Base-by-base conservation (phyloP, 2,329 filamentous ascomycete genomes). In the Anisogramma anomala region DNA sequence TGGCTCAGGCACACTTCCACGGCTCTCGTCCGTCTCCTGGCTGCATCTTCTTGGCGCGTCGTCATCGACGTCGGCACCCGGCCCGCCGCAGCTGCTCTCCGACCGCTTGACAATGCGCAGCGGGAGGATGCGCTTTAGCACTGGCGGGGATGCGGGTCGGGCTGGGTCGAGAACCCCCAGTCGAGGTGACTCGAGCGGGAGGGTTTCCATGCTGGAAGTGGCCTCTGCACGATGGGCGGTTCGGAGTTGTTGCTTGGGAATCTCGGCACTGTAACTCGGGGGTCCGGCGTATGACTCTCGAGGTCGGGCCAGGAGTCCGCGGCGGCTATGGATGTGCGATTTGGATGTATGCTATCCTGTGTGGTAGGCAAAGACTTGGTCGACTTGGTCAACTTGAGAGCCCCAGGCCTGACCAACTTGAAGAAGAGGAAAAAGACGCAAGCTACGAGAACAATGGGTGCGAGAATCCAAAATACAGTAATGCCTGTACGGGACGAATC, bases 61-160 rank as follows among this genome's bases (percentile, higher is more conserved):
- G 3, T 39, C 38, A 3, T 44, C 41, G 11, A 23, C 3, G 10
- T 27, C 31, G 17, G 20, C 30, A 7, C n/a, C 8, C 4, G 18
- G 6, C 18, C 11, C 8, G 7, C 30, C 31, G 20, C 36, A 22
- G 49, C 52, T 41, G 50, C 48, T 51, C 48, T 49, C 56, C 10
- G 39, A 43, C 41, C 58, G 57, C 52, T 72, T 76, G 51, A 66
- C 53, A 51, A 76, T 69, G 30, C 67, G 65, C 25, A 75, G 53
- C 9, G 73, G 72, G 23, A 60, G 60, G 14, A 69, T 51, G 30
- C 53, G 31, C 31, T 33, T 47, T 31, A 47, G 3, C n/a, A 36
- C 9, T 6, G 41, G 41, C 25, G 41, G 22, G 5, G 38, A 36
- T 14, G 18, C 8, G 25, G 31, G 9, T 28, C 36, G 41, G 15